These are phyloP conservation scores for Postia placenta DNA, from an alignment of 768 basidiomycete species.

Conservation along the genomic window DNA sequence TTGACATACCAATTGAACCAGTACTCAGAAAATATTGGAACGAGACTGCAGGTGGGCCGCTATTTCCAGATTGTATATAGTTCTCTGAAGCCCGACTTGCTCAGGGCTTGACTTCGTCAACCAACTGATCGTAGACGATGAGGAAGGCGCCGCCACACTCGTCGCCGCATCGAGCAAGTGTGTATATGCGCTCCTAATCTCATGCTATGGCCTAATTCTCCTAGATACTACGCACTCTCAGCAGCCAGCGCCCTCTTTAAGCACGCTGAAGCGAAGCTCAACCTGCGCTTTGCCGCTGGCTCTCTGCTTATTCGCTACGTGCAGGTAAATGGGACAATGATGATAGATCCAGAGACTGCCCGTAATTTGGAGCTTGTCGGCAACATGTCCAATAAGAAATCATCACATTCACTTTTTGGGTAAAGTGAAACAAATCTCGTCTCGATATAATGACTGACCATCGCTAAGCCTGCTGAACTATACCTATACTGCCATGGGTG, in stretches of 20 bases:
- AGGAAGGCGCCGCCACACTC: conserved; percentile 75
- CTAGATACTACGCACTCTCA: conserved; percentile 72
- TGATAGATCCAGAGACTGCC: conserved; percentile 88
- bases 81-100: conserved; percentile 3
- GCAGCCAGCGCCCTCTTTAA: conserved; percentile 86
- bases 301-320: conserved; percentile 74
- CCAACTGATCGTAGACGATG: conserved; percentile 74
- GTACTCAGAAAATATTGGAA: conserved; percentile 83
- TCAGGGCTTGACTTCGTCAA: conserved; percentile 74
- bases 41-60: conserved; percentile 57
- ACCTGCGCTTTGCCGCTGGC: conserved; percentile 60
- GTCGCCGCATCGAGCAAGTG: conserved; percentile 78
- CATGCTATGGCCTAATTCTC: too few relatives aligned
- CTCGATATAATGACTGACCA: background rate
- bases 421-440: conserved; percentile 24
- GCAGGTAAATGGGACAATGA: conserved; percentile 86
- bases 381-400: conserved; percentile 65
- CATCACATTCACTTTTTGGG: conserved; percentile 76
- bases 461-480: conserved; percentile 59
- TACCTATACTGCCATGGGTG: conserved; percentile 88
- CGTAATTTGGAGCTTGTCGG: conserved; percentile 85
- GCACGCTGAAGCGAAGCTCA: conserved; percentile 64
- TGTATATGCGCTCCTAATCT: conserved; percentile 27
- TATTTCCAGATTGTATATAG: background rate
- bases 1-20: conserved; percentile 64